A percentile compares a stretch with the other conserved stretches of the same genome.
These are phyloP conservation scores for Clausena lansium DNA, from an alignment of 345 rosid genomes.

Conservation along the genomic window DNA sequence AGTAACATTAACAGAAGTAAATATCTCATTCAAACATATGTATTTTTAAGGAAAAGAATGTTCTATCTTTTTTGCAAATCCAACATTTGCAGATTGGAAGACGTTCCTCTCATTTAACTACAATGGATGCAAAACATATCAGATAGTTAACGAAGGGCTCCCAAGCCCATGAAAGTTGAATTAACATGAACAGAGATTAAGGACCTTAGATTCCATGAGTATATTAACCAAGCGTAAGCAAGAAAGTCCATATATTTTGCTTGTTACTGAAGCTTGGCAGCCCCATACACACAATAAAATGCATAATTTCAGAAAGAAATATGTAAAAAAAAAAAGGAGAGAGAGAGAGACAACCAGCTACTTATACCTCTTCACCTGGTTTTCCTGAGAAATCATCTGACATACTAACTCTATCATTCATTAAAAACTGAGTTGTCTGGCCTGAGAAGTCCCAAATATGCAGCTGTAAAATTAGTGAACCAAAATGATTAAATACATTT, in stretches of 20 bases:
- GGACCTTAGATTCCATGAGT: neutral
- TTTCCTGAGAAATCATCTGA: constrained; percentile 29
- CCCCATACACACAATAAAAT: neutral
- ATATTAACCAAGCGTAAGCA: neutral
- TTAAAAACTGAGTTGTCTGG: constrained; percentile 42
- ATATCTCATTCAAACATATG: neutral
- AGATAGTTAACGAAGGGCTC: constrained; percentile 1
- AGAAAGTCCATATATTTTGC: neutral
- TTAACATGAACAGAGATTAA: neutral
- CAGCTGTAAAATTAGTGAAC: constrained; percentile 39
- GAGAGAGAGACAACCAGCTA: neutral
- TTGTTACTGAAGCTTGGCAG: neutral
- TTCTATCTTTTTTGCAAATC: neutral
- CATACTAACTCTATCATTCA: constrained; percentile 30
- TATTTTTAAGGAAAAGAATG: neutral
- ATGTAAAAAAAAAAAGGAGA: neutral
- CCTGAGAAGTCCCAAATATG: constrained; percentile 69
- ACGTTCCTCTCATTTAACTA: neutral
- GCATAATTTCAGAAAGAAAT: neutral
- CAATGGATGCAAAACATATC: neutral
- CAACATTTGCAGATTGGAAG: neutral
- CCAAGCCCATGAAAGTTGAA: neutral
- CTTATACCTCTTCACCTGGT: constrained; percentile 50
- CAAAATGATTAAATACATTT: neutral
- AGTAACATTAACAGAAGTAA: neutral